Evolutionary conservation across 371 early-diverging fungal species (phyloP).

Genomic region (Apophysomyces elegans): DNA sequence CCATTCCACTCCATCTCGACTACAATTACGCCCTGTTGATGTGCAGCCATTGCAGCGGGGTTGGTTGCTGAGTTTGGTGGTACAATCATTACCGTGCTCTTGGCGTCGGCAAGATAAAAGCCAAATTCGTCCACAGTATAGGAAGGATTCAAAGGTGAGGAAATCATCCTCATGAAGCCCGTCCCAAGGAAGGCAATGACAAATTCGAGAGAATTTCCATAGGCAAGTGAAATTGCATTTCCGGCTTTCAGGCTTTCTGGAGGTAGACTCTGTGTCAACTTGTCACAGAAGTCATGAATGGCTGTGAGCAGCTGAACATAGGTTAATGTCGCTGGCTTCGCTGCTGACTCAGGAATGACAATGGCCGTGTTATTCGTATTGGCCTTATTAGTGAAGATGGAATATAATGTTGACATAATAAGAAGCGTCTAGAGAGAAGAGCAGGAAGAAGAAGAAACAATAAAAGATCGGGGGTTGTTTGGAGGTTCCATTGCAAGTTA

Average conservation of each 20-base stretch:
- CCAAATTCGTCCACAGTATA: constrained; percentile 77
- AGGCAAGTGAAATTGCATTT: constrained; percentile 69
- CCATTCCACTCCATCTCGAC: constrained; percentile 64
- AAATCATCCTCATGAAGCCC: constrained; percentile 62
- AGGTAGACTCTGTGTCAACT: constrained; percentile 37
- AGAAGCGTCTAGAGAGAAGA: constrained; percentile 1
- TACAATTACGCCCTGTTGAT: constrained; percentile 54
- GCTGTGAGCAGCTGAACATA: constrained; percentile 40
- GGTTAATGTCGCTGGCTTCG: constrained; percentile 34
- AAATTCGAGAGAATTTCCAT: constrained; percentile 76
- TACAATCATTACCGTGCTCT: constrained; percentile 67
- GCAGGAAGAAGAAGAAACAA: background rate
- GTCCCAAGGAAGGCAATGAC: constrained; percentile 73
- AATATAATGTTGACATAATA: constrained; percentile 17
- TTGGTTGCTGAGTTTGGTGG: constrained; percentile 54
- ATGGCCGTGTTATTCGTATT: constrained; percentile 31
- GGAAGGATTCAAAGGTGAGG: constrained; percentile 82
- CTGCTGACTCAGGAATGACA: constrained; percentile 48
- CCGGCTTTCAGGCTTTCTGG: constrained; percentile 50
- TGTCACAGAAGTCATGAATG: constrained; percentile 41
- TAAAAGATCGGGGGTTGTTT: constrained; percentile 4
- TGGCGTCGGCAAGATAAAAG: constrained; percentile 80
- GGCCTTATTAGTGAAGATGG: constrained; percentile 16
- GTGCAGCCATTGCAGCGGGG: constrained; percentile 69
- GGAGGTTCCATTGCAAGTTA: background rate